phyloP scores from a whole-genome alignment of 139 green algal genomes.

The Raphidocelis subcapitata region DNA sequence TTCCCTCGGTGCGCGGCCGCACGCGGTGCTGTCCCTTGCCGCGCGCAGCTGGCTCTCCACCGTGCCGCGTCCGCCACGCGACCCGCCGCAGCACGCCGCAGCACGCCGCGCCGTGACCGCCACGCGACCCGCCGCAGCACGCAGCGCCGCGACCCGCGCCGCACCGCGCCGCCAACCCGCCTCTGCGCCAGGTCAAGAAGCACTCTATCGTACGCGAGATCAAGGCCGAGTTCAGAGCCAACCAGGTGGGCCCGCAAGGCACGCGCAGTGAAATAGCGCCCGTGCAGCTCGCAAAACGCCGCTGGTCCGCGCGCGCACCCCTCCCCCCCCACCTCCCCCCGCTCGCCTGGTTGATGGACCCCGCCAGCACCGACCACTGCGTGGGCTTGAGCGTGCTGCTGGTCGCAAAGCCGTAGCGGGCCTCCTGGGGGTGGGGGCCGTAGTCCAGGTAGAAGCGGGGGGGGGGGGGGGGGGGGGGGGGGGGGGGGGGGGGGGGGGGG shows the following conservation, averaged over 20 bases:
- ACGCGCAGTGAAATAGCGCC: background rate
- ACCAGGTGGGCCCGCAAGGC: constrained; percentile 46
- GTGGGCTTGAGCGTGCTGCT: constrained; percentile 77
- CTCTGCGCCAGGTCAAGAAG: constrained; percentile 46
- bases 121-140: no score
- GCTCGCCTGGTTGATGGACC: constrained; percentile 77
- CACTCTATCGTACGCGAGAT: constrained; percentile 67
- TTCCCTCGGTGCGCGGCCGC: constrained; percentile 46
- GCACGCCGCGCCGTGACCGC: no score
- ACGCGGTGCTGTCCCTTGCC: no score
- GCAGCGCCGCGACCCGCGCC: no score
- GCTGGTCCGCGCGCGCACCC: no score
- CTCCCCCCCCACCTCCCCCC: no score
- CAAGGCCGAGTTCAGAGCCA: constrained; percentile 64
- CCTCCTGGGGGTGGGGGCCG: constrained; percentile 43
- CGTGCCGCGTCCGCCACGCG: no score
- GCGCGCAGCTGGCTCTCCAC: no score
- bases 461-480: background rate
- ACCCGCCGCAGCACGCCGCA: no score
- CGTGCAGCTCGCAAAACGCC: background rate
- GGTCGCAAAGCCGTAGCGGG: constrained; percentile 52
- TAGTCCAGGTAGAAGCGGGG: constrained; percentile 66
- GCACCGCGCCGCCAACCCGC: no score
- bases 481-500: background rate
- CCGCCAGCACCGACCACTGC: constrained; percentile 54